Percentiles rank a stretch among this genome's conserved stretches.
Conservation (phyloP, 495 filamentous ascomycete genomes). For the Neurospora africana region DNA sequence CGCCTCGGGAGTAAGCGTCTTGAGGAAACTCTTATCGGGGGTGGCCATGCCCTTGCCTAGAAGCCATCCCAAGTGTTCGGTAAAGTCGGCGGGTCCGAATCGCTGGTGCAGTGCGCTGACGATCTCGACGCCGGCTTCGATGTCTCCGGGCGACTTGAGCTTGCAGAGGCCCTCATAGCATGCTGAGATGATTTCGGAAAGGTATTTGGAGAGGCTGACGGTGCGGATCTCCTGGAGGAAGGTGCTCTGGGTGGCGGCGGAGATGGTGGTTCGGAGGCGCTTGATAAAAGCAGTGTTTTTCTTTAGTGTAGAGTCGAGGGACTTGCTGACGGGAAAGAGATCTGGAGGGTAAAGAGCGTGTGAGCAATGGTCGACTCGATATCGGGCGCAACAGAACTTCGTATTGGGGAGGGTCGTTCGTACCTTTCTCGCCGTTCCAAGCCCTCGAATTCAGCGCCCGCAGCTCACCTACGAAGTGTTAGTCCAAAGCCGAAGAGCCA, state of each 20-base stretch:
- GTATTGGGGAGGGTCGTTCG: slow-evolving; percentile 3
- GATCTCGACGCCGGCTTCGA: slow-evolving; percentile 84
- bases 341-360: slow-evolving; percentile 36
- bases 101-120: slow-evolving; percentile 92
- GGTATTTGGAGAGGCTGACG: slow-evolving; percentile 90
- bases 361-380: slow-evolving; percentile 2
- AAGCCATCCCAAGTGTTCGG: slow-evolving; percentile 82
- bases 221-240: slow-evolving; percentile 89
- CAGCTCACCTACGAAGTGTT: slow-evolving; percentile 60
- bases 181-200: slow-evolving; percentile 96
- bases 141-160: slow-evolving; percentile 80
- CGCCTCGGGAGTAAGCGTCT: slow-evolving; percentile 64
- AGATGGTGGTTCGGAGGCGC: slow-evolving; percentile 82
- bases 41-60: slow-evolving; percentile 87
- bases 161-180: slow-evolving; percentile 92
- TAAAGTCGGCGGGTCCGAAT: slow-evolving; percentile 86
- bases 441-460: slow-evolving; percentile 75
- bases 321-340: slow-evolving; percentile 65
- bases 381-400: slow-evolving; percentile 5
- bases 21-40: slow-evolving; percentile 78
- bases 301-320: slow-evolving; percentile 92
- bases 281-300: slow-evolving; percentile 99
- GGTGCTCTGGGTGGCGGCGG: slow-evolving; percentile 60
- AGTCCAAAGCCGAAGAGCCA: slow-evolving; percentile 19
- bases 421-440: slow-evolving; percentile 85